A percentile compares a stretch with the other conserved stretches of the same genome.
Conservation (phyloP, 108 stramenopile genomes). For the Nannochloropsis oceanica region DNA sequence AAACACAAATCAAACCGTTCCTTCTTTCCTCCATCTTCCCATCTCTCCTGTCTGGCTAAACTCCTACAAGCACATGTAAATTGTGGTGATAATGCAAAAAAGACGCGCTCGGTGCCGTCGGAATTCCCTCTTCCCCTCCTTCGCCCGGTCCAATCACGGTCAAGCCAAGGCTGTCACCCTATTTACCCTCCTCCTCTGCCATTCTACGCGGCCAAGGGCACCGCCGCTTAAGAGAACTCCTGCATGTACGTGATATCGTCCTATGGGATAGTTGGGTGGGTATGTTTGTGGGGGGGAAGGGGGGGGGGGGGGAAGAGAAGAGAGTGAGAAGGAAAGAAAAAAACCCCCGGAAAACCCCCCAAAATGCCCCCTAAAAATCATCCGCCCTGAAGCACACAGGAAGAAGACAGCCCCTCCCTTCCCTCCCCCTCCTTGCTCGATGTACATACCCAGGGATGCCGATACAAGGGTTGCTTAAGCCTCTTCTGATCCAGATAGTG, state of each 20-base stretch:
- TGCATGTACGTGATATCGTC: not conserved
- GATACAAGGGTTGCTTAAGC: conserved; percentile 70
- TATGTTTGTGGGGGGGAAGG: no score
- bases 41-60: no score
- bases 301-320: not conserved
- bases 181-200: no score
- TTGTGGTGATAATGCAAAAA: no score
- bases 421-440: not conserved
- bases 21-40: no score
- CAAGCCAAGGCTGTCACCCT: no score
- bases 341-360: not conserved
- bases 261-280: not conserved
- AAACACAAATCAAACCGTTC: no score
- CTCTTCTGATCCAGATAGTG: conserved; percentile 79
- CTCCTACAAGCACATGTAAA: no score
- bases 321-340: not conserved
- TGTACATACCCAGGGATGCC: conserved; percentile 82
- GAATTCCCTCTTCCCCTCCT: no score
- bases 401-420: no score
- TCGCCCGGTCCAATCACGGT: no score
- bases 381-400: not conserved
- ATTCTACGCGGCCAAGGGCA: not conserved
- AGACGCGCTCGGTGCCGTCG: no score
- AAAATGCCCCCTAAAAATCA: not conserved
- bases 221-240: not conserved